Percentiles rank a stretch among this genome's conserved stretches.
Conservation (phyloP, 139 green algal species). For the Tetratostichococcus sp. region DNA sequence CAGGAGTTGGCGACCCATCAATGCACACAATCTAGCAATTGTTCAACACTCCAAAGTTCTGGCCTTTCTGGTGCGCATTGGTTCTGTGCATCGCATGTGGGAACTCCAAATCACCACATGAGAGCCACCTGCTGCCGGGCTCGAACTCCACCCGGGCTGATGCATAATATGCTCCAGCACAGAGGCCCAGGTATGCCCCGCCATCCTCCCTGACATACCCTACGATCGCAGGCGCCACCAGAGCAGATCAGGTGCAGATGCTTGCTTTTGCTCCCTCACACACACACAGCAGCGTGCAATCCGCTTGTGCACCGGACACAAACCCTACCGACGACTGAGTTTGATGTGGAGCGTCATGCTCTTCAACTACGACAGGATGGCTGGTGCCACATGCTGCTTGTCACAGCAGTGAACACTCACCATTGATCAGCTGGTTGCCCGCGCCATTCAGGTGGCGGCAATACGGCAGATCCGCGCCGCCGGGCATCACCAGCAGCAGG, state of each 20-base stretch:
- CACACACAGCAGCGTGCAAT: too few relatives aligned
- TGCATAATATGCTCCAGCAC: slow-evolving; percentile 72
- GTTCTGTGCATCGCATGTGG: too few relatives aligned
- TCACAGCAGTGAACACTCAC: slow-evolving; percentile 18
- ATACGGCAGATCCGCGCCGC: slow-evolving; percentile 74
- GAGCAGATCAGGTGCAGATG: too few relatives aligned
- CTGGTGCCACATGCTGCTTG: not conserved
- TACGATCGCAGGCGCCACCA: too few relatives aligned
- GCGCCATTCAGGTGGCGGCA: slow-evolving; percentile 59
- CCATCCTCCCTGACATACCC: slow-evolving; percentile 43
- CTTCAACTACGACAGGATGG: too few relatives aligned
- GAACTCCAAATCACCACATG: too few relatives aligned
- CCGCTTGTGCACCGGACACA: too few relatives aligned
- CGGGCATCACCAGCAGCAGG: slow-evolving; percentile 61
- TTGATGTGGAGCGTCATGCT: not conserved
- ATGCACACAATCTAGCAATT: not conserved
- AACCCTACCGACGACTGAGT: not conserved
- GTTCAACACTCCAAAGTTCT: too few relatives aligned
- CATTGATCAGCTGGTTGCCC: slow-evolving; percentile 57
- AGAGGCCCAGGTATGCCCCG: slow-evolving; percentile 67
- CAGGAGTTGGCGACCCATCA: not conserved
- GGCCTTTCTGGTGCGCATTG: too few relatives aligned
- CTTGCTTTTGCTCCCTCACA: too few relatives aligned
- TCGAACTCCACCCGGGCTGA: slow-evolving; percentile 57
- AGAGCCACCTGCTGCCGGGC: slow-evolving; percentile 35